A percentile compares a stretch with the other conserved stretches of the same genome.
Conservation (phyloP, 2,329 filamentous ascomycete species). For the Pseudogymnoascus sp. region DNA sequence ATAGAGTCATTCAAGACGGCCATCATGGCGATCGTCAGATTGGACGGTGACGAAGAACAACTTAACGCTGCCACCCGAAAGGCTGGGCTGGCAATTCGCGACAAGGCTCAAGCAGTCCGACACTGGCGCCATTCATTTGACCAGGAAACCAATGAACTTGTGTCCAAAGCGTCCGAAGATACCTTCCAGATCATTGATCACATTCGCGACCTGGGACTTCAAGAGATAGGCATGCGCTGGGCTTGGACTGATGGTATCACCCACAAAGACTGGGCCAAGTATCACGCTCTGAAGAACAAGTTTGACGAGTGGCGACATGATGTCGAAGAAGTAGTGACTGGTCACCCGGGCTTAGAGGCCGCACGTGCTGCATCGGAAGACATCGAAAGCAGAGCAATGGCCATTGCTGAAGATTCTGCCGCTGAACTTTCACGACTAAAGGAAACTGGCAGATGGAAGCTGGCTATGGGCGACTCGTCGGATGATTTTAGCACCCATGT, state of each 20-base stretch:
- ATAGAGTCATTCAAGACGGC: slow-evolving; percentile 56
- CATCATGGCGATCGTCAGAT: slow-evolving; percentile 55
- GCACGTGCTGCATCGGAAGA: slow-evolving; percentile 60
- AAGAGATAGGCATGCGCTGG: slow-evolving; percentile 71
- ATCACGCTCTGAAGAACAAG: slow-evolving; percentile 75
- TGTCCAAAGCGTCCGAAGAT: slow-evolving; percentile 50
- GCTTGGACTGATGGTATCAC: slow-evolving; percentile 92
- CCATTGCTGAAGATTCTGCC: slow-evolving; percentile 66
- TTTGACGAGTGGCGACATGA: slow-evolving; percentile 80
- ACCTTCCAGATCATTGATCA: slow-evolving; percentile 60
- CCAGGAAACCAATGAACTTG: slow-evolving; percentile 45
- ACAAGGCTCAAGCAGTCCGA: slow-evolving; percentile 54
- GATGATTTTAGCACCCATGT: slow-evolving; percentile 69
- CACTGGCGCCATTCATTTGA: slow-evolving; percentile 54
- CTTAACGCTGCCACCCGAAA: slow-evolving; percentile 45
- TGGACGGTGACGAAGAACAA: slow-evolving; percentile 45
- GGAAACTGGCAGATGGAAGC: slow-evolving; percentile 77
- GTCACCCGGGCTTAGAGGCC: slow-evolving; percentile 60
- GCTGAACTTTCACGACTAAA: slow-evolving; percentile 73
- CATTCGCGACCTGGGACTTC: slow-evolving; percentile 59
- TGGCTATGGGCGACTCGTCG: slow-evolving; percentile 61
- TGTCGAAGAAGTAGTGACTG: slow-evolving; percentile 65
- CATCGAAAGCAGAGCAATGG: slow-evolving; percentile 73
- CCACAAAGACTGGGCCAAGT: slow-evolving; percentile 95
- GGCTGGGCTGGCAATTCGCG: slow-evolving; percentile 52